A percentile compares a stretch with the other conserved stretches of the same genome.
Conservation (phyloP, 768 basidiomycete genomes). For the Lentinula detonsa region DNA sequence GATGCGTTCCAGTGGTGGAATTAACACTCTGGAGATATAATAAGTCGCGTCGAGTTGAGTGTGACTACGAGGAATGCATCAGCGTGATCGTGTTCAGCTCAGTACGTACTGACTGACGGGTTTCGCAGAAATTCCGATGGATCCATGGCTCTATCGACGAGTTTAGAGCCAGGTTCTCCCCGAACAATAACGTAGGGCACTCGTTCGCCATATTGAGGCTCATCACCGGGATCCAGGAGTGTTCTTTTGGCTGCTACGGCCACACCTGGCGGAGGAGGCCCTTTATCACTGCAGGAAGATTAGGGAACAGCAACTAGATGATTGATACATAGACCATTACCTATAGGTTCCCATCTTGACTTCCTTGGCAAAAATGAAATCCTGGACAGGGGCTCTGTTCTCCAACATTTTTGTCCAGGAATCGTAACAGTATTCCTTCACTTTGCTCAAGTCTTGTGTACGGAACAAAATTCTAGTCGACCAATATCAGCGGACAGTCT, state of each 20-base stretch:
- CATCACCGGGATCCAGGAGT: slow-evolving; percentile 69
- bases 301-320: neutral
- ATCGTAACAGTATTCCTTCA: slow-evolving; percentile 82
- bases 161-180: slow-evolving; percentile 53
- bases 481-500: slow-evolving; percentile 1
- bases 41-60: slow-evolving; percentile 79
- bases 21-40: slow-evolving; percentile 82
- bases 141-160: slow-evolving; percentile 72
- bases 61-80: slow-evolving; percentile 32
- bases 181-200: slow-evolving; percentile 84
- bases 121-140: slow-evolving; percentile 66
- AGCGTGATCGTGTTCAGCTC: neutral
- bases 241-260: slow-evolving; percentile 76
- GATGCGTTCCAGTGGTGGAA: slow-evolving; percentile 85
- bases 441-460: slow-evolving; percentile 79
- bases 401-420: slow-evolving; percentile 85
- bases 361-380: slow-evolving; percentile 93
- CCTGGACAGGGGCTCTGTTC: slow-evolving; percentile 77
- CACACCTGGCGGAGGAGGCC: slow-evolving; percentile 87
- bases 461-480: slow-evolving; percentile 76
- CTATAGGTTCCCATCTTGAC: slow-evolving; percentile 92
- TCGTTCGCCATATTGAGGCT: slow-evolving; percentile 89
- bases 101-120: slow-evolving; percentile 34
- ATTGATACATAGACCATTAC: slow-evolving; percentile 26
- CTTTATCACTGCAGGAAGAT: slow-evolving; percentile 56